Base-by-base conservation (phyloP, 2,329 filamentous ascomycete species). In the Trichoderma sp. region DNA sequence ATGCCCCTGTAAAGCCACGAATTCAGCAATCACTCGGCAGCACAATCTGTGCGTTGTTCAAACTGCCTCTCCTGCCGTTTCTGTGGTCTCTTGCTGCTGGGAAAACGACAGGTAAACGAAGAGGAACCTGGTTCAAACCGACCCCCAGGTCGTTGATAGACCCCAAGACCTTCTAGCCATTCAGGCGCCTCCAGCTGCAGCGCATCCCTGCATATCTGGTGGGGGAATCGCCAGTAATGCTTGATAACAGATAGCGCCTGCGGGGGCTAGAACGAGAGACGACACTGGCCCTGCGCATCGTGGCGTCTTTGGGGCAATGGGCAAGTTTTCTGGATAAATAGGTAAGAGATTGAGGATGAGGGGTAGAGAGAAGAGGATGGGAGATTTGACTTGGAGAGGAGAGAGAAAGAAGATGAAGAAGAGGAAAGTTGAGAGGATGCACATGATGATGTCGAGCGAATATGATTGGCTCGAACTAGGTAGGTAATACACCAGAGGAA, bases 221-320 rank as follows among this genome's bases (percentile, higher is more conserved):
- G 62, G 62, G 62, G 62, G 52, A 55, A 4, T 6, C 14, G 48
- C 50, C 41, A 48, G 43, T 51, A 43, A 48, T 56, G 44, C 52
- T 19, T 64, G 62, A 64, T 57, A 58, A 64, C 62, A 58, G 62
- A 64, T 64, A 58, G 61, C 45, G 45, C 30, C 47, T 7, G 54
- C 24, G 54, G 54, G 50, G 59, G 19, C 62, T 44, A 61, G 63
- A 59, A 50, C 55, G 30, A 47, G 39, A 30, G 57, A 41, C 57
- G 17, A 19, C 19, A 24, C 47, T 41, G 51, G n/a, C 44, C 6
- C 48, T 55, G 48, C 43, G 7, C 54, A 50, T 55, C 34, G 63
- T 65, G 63, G 56, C 56, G 43, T 61, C 26, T 50, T 48, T 39
- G 44, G 30, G 30, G 45, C 41, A 39, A 26, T 44, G 63, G 48